Evolutionary conservation across 2,329 filamentous ascomycete species (phyloP), one percentile per base, ranked within the genome.

Genomic region (Microdochium nivale): DNA sequence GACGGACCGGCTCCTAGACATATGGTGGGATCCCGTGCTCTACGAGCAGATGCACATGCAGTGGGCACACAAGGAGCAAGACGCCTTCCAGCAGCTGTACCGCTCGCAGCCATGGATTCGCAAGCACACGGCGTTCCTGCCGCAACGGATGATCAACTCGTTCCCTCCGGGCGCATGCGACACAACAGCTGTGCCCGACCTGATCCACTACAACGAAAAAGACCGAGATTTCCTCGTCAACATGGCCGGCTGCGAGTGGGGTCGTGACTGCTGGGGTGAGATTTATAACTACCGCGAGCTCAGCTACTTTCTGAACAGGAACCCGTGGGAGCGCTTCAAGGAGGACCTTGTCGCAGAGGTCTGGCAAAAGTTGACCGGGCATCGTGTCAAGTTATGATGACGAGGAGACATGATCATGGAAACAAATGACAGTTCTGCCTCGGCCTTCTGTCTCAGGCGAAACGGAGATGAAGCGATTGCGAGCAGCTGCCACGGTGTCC

Each of bases 31-130:
- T 63, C 94, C 94, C 0, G 91, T 97, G 27, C 83, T 87, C 52
- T 99, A 99, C 68, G 94, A 99, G 71, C 94, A 99, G 71, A 95
- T 90, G 66, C 94, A 99, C 68, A 96, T 96, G 91, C 82, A 94
- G 56, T 99, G 94, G 94, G 91, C 94, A 64, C 94, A 99, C 75
- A 97, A 97, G 67, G 94, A 99, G 68, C 94, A 99, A 70, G 91
- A 97, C 65, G 90, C 91, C 1, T 74, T 99, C 43, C 91, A 96
- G 71, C 87, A 95, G 70, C 77, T 99, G 56, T 99, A 99, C 72
- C 80, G 78, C 52, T 87, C 86, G 51, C 92, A 97, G 66, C 89
- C 94, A 1, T 99, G 94, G 91, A 83, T 97, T 51, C 84, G 94
- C 53, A 84, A 88, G 52, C 88, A 94, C 60, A 85, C 90, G 2